phyloP scores from a whole-genome alignment of 2,329 filamentous ascomycete genomes.

The Alternaria metachromatica region DNA sequence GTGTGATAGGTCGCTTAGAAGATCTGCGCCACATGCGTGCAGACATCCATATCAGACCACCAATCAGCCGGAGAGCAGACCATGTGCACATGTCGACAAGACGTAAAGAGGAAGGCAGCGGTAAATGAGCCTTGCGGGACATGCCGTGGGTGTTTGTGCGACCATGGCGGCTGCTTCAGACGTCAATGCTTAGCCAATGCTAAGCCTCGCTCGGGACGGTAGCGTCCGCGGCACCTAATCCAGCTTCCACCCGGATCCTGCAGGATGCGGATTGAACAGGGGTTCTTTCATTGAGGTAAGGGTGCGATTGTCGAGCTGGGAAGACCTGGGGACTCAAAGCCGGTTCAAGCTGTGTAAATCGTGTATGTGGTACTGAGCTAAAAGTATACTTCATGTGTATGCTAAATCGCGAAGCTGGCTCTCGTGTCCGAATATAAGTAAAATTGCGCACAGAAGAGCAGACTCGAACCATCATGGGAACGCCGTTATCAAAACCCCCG shows the following conservation, averaged over 20 bases:
- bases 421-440: not conserved
- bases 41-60: not conserved
- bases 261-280: not conserved
- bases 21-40: not conserved
- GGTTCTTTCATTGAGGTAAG: not conserved
- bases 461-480: not conserved
- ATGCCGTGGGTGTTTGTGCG: not conserved
- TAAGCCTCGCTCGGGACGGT: not conserved
- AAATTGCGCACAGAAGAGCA: too few species aligned
- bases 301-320: not conserved
- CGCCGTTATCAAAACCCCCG: not conserved
- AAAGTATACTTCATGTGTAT: not conserved
- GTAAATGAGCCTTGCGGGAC: not conserved
- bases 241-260: not conserved
- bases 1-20: not conserved
- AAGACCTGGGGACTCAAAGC: not conserved
- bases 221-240: not conserved
- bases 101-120: not conserved
- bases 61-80: not conserved
- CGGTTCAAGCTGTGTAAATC: not conserved
- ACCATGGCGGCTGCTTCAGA: not conserved
- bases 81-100: not conserved
- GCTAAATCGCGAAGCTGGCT: not conserved
- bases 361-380: not conserved
- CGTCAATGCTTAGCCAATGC: not conserved